Conservation (phyloP, 1,284 basidiomycete species). For the Malassezia caprae region DNA sequence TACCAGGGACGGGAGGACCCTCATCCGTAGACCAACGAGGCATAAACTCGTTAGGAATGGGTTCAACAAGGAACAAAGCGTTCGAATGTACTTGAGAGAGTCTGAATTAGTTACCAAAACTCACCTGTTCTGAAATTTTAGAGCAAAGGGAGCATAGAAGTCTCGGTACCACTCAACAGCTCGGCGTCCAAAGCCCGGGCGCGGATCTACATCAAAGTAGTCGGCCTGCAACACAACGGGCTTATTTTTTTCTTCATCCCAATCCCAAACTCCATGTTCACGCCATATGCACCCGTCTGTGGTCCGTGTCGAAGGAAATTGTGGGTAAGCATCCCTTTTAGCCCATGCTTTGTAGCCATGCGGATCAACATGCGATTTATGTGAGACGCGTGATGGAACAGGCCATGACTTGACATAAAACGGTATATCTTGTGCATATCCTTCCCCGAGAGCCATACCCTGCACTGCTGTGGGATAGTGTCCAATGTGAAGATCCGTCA, state of each 20-base stretch:
- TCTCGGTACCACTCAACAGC: constrained; percentile 43
- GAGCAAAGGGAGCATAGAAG: constrained; percentile 39
- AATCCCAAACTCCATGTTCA: constrained; percentile 86
- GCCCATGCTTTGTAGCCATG: constrained; percentile 29
- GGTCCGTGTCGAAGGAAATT: constrained; percentile 62
- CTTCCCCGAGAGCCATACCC: constrained; percentile 30
- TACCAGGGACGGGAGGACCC: constrained; percentile 19
- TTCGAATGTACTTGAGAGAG: background rate
- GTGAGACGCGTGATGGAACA: constrained; percentile 36
- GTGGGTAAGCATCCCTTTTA: constrained; percentile 51
- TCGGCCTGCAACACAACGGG: constrained; percentile 71
- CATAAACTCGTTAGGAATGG: constrained; percentile 46
- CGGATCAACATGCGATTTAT: constrained; percentile 30
- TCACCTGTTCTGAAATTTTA: constrained; percentile 23
- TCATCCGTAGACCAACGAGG: constrained; percentile 34
- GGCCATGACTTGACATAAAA: constrained; percentile 45
- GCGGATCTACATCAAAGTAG: constrained; percentile 61
- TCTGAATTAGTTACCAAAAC: background rate
- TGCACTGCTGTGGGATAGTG: constrained; percentile 53
- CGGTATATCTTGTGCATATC: constrained; percentile 53
- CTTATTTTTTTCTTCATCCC: constrained; percentile 61
- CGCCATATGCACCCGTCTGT: constrained; percentile 64
- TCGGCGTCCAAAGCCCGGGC: constrained; percentile 22
- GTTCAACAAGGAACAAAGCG: constrained; percentile 31
- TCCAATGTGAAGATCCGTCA: constrained; percentile 81